Evolutionary conservation across 306 rosid species (phyloP).

Genomic region (Fagus sylvatica): DNA sequence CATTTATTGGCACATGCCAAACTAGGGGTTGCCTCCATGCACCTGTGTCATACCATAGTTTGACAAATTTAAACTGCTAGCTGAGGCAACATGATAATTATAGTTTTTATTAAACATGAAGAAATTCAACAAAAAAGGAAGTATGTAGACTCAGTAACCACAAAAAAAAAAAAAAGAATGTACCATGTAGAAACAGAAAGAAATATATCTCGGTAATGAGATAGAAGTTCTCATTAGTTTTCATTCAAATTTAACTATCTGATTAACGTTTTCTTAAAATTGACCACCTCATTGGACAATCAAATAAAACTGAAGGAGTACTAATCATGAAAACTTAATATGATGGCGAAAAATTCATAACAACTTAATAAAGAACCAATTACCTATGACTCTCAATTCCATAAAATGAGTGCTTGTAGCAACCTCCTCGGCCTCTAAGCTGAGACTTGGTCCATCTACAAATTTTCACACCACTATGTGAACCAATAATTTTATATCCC

Average conservation of each 20-base stretch:
- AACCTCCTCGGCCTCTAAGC: slow-evolving; percentile 97
- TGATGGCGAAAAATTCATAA: neutral
- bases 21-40: slow-evolving; percentile 99
- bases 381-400: slow-evolving; percentile 99
- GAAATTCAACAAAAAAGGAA: neutral
- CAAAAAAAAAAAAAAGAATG: neutral
- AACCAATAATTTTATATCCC: slow-evolving; percentile 92
- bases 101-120: neutral
- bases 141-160: neutral
- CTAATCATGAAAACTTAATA: neutral
- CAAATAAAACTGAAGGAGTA: neutral
- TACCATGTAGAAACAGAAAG: neutral
- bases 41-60: slow-evolving; percentile 56
- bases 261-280: neutral
- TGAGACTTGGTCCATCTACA: slow-evolving; percentile 99
- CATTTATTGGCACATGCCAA: slow-evolving; percentile 99
- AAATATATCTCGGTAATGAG: neutral
- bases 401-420: slow-evolving; percentile 98
- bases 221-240: neutral
- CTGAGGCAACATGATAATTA: neutral
- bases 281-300: neutral
- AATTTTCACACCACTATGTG: slow-evolving; percentile 95
- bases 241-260: neutral
- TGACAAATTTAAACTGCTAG: slow-evolving; percentile 18
- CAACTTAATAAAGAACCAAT: slow-evolving; percentile 1